phyloP scores from a whole-genome alignment of 2,329 filamentous ascomycete genomes.

The Phaeosphaeria sp. region DNA sequence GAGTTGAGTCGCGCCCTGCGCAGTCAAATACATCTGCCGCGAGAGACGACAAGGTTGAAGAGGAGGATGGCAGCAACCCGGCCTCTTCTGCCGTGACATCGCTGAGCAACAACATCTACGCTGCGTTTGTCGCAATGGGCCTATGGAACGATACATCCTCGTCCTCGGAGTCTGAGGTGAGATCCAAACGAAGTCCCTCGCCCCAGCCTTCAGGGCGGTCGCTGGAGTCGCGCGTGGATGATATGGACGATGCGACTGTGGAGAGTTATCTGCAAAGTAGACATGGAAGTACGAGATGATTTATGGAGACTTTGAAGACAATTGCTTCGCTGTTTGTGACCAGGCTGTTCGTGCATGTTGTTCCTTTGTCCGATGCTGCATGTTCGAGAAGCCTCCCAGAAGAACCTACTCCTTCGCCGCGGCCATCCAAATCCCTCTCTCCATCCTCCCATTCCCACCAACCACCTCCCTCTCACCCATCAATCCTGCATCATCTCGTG shows the following conservation, averaged over 20 bases:
- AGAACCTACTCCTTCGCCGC: too few relatives aligned
- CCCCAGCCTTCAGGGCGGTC: slow-evolving; percentile 4
- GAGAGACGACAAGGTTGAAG: slow-evolving; percentile 5
- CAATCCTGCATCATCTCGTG: background rate
- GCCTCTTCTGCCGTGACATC: slow-evolving; percentile 17
- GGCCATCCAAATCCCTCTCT: too few relatives aligned
- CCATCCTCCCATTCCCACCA: background rate
- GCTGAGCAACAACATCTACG: slow-evolving; percentile 36
- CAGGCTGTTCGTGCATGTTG: background rate
- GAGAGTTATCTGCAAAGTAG: slow-evolving; percentile 29
- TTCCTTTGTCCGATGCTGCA: too few relatives aligned
- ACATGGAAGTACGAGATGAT: slow-evolving; percentile 16
- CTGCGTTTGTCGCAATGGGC: slow-evolving; percentile 36
- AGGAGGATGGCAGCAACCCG: slow-evolving; percentile 12
- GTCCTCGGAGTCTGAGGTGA: slow-evolving; percentile 9
- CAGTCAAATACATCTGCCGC: slow-evolving; percentile 8
- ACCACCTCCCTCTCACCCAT: background rate
- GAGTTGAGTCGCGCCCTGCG: background rate
- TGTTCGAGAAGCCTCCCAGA: background rate
- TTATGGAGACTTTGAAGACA: background rate
- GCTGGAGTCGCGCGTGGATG: slow-evolving; percentile 29
- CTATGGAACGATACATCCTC: slow-evolving; percentile 41
- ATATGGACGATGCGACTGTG: slow-evolving; percentile 30
- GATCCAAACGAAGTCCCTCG: slow-evolving; percentile 6
- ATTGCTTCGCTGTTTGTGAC: background rate